A percentile compares a stretch with the other conserved stretches of the same genome.
These are phyloP conservation scores for Aegilops umbellulata DNA, from an alignment of 176 grass and related monocot genomes.

Conservation along the genomic window DNA sequence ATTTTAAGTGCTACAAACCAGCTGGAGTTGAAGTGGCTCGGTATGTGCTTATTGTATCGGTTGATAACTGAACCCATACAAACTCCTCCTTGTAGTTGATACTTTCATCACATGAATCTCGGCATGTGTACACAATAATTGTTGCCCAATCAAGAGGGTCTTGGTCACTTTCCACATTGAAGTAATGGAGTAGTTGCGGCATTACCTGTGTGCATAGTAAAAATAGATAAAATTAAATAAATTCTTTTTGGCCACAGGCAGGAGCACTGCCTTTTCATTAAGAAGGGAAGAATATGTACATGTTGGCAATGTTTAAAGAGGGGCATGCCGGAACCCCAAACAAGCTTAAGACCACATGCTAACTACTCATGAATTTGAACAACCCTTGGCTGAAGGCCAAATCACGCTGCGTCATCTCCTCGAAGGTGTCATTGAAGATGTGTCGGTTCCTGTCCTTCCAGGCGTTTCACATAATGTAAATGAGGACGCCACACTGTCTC, in stretches of 20 bases:
- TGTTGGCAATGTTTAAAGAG: too few species aligned
- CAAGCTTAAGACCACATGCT: too few species aligned
- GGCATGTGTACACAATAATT: constrained; percentile 72
- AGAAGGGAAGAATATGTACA: too few species aligned
- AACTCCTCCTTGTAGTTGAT: constrained; percentile 85
- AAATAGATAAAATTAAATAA: background rate
- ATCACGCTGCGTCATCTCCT: too few species aligned
- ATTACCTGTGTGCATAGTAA: constrained; percentile 60
- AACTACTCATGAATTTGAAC: too few species aligned
- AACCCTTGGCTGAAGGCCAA: too few species aligned
- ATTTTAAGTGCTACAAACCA: background rate
- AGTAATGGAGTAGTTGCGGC: constrained; percentile 79
- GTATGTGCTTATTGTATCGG: background rate
- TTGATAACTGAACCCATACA: constrained; percentile 40
- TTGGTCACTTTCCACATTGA: constrained; percentile 63
- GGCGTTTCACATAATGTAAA: too few species aligned
- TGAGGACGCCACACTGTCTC: too few species aligned
- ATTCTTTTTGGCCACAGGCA: background rate
- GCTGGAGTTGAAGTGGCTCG: background rate
- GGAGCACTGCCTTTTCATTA: too few species aligned
- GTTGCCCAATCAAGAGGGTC: constrained; percentile 91
- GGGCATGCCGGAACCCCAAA: too few species aligned
- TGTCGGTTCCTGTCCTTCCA: too few species aligned
- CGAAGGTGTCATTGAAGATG: too few species aligned
- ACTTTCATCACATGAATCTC: constrained; percentile 63